Percentiles rank a stretch among this genome's conserved stretches.
Conservation (phyloP, 2,329 filamentous ascomycete genomes). For the Esteya vermicola region DNA sequence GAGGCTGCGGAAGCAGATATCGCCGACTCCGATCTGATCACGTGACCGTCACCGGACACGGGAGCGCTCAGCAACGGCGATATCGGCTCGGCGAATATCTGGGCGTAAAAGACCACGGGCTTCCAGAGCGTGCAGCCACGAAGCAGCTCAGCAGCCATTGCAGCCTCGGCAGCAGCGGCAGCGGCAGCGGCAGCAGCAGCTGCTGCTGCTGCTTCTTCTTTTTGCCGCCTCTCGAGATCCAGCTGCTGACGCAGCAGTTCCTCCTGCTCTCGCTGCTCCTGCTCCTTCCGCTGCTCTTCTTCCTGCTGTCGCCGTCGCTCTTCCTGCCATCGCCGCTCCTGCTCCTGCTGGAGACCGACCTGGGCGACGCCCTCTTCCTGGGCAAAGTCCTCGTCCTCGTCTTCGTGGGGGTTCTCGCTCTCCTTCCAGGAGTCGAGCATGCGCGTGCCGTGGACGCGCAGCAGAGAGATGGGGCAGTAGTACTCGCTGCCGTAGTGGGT, state of each 20-base stretch:
- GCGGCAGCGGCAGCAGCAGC: not conserved
- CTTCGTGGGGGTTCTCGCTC: constrained; percentile 51
- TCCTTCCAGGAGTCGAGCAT: constrained; percentile 91
- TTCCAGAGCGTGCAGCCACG: constrained; percentile 4
- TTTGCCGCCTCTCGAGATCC: not conserved
- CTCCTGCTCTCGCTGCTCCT: constrained; percentile 14
- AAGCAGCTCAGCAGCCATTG: no score
- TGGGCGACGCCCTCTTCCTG: constrained; percentile 16
- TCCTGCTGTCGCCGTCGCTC: constrained; percentile 1
- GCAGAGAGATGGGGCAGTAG: constrained; percentile 82
- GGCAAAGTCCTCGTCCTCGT: constrained; percentile 45
- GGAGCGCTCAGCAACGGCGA: not conserved
- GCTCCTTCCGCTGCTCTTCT: constrained; percentile 12
- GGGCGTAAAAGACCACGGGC: not conserved
- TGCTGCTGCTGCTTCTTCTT: not conserved
- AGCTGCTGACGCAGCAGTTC: no score
- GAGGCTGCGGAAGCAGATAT: no score
- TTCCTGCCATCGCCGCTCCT: not conserved
- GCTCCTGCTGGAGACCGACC: constrained; percentile 16
- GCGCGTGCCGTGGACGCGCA: constrained; percentile 89
- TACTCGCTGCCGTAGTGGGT: constrained; percentile 94
- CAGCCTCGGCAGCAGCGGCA: no score
- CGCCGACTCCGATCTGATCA: no score
- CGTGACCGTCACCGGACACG: not conserved
- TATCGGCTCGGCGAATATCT: constrained; percentile 1